Conservation (phyloP, 1,284 basidiomycete genomes). For the Earliella scabrosa region DNA sequence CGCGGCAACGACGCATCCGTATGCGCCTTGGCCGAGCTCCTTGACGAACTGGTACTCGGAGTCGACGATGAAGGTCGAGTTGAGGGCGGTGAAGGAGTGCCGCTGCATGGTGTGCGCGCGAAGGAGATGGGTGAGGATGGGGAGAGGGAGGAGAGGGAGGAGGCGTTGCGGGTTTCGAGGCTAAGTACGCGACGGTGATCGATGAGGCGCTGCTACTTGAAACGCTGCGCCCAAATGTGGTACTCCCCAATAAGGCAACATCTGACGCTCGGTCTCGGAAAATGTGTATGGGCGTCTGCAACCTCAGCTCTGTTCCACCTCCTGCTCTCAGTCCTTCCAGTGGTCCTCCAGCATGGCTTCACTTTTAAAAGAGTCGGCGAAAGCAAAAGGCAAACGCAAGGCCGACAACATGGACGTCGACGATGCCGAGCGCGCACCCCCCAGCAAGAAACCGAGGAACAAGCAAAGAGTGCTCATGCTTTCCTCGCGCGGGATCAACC, state of each 20-base stretch:
- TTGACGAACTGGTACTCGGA: conserved; percentile 93
- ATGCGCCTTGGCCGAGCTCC: conserved; percentile 93
- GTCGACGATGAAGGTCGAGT: conserved; percentile 87
- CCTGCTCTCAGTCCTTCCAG: neutral
- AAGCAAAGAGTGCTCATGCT: conserved; percentile 91
- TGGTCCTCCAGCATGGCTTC: conserved; percentile 68
- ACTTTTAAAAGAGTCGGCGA: conserved; percentile 65
- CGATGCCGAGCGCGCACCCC: conserved; percentile 36
- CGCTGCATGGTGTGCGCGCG: conserved; percentile 48
- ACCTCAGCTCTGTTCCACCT: neutral
- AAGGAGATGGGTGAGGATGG: neutral
- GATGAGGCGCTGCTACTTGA: neutral
- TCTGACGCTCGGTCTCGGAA: too few relatives aligned
- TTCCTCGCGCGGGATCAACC: conserved; percentile 93
- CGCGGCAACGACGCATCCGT: conserved; percentile 90
- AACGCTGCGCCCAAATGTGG: too few relatives aligned
- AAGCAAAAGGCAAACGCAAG: conserved; percentile 63
- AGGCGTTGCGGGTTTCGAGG: neutral
- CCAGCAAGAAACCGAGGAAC: conserved; percentile 69
- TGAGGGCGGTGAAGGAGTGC: conserved; percentile 79
- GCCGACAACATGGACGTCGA: conserved; percentile 60
- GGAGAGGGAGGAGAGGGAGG: neutral
- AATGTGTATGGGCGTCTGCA: too few relatives aligned
- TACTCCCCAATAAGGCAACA: too few relatives aligned
- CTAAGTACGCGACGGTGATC: neutral